Conservation (phyloP, 2,329 filamentous ascomycete species). For the Colletotrichum viniferum region DNA sequence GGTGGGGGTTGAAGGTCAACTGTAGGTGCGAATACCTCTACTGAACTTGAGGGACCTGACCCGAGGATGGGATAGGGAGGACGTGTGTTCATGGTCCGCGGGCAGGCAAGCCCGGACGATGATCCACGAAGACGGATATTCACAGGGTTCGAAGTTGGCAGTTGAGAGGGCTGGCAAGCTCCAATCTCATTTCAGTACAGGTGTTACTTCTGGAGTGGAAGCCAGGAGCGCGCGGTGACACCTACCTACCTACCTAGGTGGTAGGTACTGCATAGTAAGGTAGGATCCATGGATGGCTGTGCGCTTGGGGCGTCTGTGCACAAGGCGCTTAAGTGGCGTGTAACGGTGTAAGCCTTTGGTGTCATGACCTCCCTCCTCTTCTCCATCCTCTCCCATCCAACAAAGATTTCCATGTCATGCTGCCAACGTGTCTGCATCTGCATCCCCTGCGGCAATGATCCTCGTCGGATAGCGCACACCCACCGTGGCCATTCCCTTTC, state of each 20-base stretch:
- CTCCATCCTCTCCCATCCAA: not conserved
- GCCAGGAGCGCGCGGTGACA: not conserved
- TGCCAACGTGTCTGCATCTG: not conserved
- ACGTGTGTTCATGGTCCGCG: no score
- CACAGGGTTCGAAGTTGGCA: not conserved
- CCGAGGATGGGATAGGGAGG: not conserved
- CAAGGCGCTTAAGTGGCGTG: not conserved
- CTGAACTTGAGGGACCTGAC: not conserved
- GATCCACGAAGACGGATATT: not conserved
- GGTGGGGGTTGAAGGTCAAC: not conserved
- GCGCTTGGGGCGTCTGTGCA: slow-evolving; percentile 5
- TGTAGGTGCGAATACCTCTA: not conserved
- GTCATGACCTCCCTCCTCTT: not conserved
- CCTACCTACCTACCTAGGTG: not conserved
- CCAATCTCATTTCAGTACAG: not conserved
- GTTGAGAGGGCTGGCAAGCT: not conserved
- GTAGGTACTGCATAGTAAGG: no score
- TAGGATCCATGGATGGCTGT: not conserved
- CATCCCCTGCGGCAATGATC: not conserved
- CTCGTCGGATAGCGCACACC: not conserved
- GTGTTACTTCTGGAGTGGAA: not conserved
- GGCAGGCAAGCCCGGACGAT: not conserved
- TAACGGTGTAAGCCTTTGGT: not conserved
- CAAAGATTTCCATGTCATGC: not conserved
- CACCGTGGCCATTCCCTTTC: not conserved